Conservation (phyloP, 176 grass and related monocot genomes). For the Poa pratensis region DNA sequence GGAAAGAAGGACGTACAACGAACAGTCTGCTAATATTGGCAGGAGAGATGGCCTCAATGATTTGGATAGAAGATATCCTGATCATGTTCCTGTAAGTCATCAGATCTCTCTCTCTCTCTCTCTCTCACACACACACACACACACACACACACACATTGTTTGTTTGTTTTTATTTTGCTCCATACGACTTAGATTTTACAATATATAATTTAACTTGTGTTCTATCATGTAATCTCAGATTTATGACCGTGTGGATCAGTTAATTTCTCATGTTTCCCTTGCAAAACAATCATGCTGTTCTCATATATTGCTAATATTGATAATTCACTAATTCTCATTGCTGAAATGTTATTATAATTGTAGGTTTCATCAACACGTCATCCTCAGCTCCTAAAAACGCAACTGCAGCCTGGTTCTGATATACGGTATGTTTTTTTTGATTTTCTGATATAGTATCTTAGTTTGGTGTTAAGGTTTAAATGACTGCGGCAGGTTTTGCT, state of each 20-base stretch:
- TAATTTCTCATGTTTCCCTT: neutral
- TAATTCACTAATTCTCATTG: neutral
- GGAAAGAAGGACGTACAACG: conserved; percentile 61
- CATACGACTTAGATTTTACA: conserved; percentile 7
- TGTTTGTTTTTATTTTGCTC: neutral
- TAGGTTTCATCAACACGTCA: conserved; percentile 57
- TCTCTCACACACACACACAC: no score
- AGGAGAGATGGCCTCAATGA: conserved; percentile 57
- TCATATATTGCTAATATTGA: conserved; percentile 5
- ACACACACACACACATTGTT: neutral
- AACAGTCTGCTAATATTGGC: conserved; percentile 53
- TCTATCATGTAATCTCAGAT: conserved; percentile 41
- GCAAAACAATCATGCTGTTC: neutral
- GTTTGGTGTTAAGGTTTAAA: conserved; percentile 18
- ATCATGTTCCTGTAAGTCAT: conserved; percentile 50
- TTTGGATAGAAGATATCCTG: conserved; percentile 67
- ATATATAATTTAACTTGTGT: neutral
- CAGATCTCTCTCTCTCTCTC: conserved; percentile 27
- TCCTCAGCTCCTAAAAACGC: conserved; percentile 75
- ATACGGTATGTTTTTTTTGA: conserved; percentile 58
- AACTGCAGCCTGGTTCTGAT: conserved; percentile 71
- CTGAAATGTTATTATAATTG: neutral
- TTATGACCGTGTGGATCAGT: conserved; percentile 46
- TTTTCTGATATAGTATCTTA: conserved; percentile 66
- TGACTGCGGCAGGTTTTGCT: conserved; percentile 28